Evolutionary conservation across 179 eudicot genomes (phyloP), one percentile per base, ranked within the genome.

Genomic region (Pouteria campechiana): DNA sequence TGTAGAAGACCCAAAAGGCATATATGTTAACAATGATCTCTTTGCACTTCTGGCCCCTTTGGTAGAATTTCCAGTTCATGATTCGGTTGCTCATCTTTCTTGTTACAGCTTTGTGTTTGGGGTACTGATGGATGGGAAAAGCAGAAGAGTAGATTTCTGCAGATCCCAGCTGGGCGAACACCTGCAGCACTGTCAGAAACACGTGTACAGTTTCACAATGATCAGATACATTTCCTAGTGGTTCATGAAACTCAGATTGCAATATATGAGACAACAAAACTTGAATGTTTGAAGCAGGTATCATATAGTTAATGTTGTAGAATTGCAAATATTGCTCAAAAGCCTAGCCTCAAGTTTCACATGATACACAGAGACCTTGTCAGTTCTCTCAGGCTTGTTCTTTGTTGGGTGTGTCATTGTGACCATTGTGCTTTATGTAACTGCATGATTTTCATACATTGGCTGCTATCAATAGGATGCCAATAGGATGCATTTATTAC

Each of bases 171-270:
- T 38, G 94, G 79, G 17, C 64, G 73, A 52, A 57, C 75, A 30
- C 58, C 61, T 45, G 57, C 58, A 56, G 66, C 85, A 53, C 78
- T 67, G 49, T 64, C 79, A 6, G 85, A 82, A 60, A 86, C 96
- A 19, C 70, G 73, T 32, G 86, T 86, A 12, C 96, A 86, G 36
- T 86, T 86, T 59, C 96, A 86, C 61, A 81, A 79, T 44, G 86
- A 86, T 61, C 94, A 86, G 69, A 71, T 53, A 41, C 94, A 79
- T 63, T 38, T 83, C 32, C 46, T 86, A 51, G 83, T 67, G 20
- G 86, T 79, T 36, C 96, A 83, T 63, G 93, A 79, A 68, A 76
- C 90, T 32, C 94, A 83, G 57, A 76, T 83, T 53, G 96, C 90
- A 44, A 72, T 86, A 32, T 83, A 74, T 39, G 86, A 79, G 67